phyloP scores from a whole-genome alignment of 139 green algal genomes.

The Tetradesmus obliquus region DNA sequence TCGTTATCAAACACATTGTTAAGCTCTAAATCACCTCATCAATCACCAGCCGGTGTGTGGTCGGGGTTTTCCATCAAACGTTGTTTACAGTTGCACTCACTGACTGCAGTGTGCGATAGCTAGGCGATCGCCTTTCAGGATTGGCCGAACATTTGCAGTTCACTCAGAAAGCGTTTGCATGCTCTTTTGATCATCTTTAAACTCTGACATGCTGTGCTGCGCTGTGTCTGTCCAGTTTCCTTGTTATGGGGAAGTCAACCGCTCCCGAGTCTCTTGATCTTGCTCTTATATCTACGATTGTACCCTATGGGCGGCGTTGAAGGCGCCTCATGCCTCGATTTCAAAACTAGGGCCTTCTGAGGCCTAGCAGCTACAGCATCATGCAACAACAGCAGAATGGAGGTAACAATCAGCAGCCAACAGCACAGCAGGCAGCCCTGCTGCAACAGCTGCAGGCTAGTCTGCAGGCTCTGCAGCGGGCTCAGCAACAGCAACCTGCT shows the following conservation, averaged over 20 bases:
- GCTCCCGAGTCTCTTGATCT: neutral
- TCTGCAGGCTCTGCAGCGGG: neutral
- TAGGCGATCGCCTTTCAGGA: neutral
- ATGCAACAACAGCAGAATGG: neutral
- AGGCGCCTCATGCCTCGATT: neutral
- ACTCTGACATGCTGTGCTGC: neutral
- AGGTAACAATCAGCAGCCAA: neutral
- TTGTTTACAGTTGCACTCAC: neutral
- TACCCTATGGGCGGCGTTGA: neutral
- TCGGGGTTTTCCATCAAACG: neutral
- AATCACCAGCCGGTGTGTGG: too few species aligned
- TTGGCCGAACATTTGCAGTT: neutral
- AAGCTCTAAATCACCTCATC: too few species aligned
- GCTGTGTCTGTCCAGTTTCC: neutral
- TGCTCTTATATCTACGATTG: neutral
- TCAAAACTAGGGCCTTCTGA: neutral
- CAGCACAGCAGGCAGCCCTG: neutral
- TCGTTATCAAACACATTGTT: too few species aligned
- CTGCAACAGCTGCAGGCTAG: constrained; percentile 14
- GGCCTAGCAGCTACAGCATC: neutral
- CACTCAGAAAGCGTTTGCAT: neutral
- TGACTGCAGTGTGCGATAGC: neutral
- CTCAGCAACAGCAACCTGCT: constrained; percentile 1
- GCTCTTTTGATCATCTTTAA: neutral
- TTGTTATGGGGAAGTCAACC: neutral